Base-by-base conservation (phyloP, 495 filamentous ascomycete species). In the Hypoxylon fuscum region DNA sequence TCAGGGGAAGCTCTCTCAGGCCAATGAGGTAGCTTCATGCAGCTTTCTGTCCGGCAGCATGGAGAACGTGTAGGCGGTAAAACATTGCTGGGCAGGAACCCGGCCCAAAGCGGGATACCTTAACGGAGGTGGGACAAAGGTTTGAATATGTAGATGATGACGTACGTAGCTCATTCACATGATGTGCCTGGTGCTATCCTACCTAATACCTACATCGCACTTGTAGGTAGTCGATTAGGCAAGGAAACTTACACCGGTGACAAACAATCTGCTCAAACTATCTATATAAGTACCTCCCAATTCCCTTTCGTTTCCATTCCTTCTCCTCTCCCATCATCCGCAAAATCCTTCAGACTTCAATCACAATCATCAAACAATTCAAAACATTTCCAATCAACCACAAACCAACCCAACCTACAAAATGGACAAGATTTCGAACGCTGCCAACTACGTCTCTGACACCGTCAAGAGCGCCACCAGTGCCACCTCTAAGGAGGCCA, bases 401-500 rank as follows among this genome's bases (percentile, higher is more conserved):
- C n/a, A n/a, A 72, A 68, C 62, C 68, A 67, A 63, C 31, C 63
- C 45, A 68, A 64, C 66, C 68, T 64, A 69, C 78, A 84, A 49
- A 67, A 85, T 85, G 82, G 81, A 85, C 66, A 78, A 81, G 76
- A 71, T 83, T 75, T 80, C 82, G 80, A 79, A 87, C 72, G 77
- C 82, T 70, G 78, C 75, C 69, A 87, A 85, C 79, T 84, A 81
- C 76, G 82, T 83, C 74, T 68, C 78, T 44, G 85, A 88, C 81
- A 77, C 82, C 72, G 74, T 87, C 56, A 77, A 85, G 71, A 76
- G 80, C 60, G 70, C 75, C 34, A 64, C 74, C 55, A 58, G 38
- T 66, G 73, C 69, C 45, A 78, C 82, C 29, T 83, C 80, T 76
- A 88, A 88, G 83, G 84, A 87, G 80, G 77, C 82, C 76, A 87